phyloP scores from a whole-genome alignment of 2,329 filamentous ascomycete genomes.

The Colletotrichum tropicicola region DNA sequence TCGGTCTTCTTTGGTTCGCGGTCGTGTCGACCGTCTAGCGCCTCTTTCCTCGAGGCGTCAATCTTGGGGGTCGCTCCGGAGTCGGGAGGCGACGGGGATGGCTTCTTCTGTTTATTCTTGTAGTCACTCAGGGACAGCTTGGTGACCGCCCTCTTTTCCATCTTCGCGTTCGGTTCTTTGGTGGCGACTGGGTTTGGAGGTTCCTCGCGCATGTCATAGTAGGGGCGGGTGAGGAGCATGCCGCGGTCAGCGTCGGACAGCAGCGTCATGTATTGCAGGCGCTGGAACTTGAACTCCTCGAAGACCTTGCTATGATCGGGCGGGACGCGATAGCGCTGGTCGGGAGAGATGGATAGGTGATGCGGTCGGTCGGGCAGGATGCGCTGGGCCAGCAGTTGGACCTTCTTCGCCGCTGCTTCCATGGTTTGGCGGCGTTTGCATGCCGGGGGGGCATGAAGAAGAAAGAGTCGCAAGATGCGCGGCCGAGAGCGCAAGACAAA shows the following conservation, averaged over 20 bases:
- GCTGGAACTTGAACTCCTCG: constrained; percentile 59
- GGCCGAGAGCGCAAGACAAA: constrained; percentile 3
- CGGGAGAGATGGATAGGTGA: constrained; percentile 59
- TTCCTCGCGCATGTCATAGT: constrained; percentile 66
- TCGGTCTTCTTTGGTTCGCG: constrained; percentile 36
- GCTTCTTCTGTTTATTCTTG: constrained; percentile 60
- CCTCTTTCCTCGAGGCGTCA: constrained; percentile 36
- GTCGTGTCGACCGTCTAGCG: constrained; percentile 21
- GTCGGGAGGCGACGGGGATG: constrained; percentile 28
- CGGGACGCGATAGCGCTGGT: constrained; percentile 56
- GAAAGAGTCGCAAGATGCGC: constrained; percentile 15
- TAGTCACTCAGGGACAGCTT: constrained; percentile 69
- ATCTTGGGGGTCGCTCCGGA: constrained; percentile 33
- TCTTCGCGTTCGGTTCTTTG: constrained; percentile 49
- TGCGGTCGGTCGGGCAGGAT: constrained; percentile 62
- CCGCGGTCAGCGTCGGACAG: constrained; percentile 67
- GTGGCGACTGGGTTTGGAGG: constrained; percentile 50
- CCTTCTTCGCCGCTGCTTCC: constrained; percentile 67
- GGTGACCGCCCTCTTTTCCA: constrained; percentile 56
- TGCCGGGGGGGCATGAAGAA: constrained; percentile 30
- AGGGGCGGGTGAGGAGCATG: constrained; percentile 63
- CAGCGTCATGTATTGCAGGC: constrained; percentile 66
- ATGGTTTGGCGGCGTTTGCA: constrained; percentile 53
- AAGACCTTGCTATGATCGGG: constrained; percentile 49
- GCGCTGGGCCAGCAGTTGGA: constrained; percentile 61